These are phyloP conservation scores for Ophiocordyceps polyrhachis-furcata DNA, from an alignment of 2,329 filamentous ascomycete species.

Conservation along the genomic window DNA sequence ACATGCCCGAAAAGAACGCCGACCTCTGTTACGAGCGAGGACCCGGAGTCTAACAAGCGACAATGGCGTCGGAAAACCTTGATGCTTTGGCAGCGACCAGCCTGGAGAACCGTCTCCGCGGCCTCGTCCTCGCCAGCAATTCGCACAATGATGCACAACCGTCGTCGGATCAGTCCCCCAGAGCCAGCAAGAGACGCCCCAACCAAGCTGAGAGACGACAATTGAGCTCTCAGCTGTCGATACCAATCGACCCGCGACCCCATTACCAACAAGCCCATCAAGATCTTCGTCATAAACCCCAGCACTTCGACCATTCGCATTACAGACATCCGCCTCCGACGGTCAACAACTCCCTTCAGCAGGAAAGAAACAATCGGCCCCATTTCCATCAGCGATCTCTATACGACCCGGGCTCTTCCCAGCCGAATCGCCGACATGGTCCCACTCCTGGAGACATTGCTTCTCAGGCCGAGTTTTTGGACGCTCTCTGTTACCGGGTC, in stretches of 20 bases:
- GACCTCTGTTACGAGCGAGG: neutral
- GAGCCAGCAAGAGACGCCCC: slow-evolving; percentile 26
- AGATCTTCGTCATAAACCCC: neutral
- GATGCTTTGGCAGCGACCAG: slow-evolving; percentile 4
- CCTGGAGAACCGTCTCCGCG: slow-evolving; percentile 38
- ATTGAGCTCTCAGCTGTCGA: slow-evolving; percentile 39
- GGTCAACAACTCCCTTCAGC: neutral
- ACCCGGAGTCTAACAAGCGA: neutral
- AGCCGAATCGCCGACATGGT: slow-evolving; percentile 12
- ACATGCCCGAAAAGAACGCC: neutral
- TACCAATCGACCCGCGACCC: slow-evolving; percentile 32
- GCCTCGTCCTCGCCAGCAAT: slow-evolving; percentile 38
- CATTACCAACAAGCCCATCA: slow-evolving; percentile 11
- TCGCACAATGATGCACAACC: slow-evolving; percentile 3
- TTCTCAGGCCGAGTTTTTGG: slow-evolving; percentile 29
- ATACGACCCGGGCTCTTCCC: slow-evolving; percentile 4
- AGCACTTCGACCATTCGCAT: neutral
- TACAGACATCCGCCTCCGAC: neutral
- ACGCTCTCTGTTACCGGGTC: slow-evolving; percentile 23
- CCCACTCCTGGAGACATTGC: slow-evolving; percentile 26
- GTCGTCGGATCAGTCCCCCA: slow-evolving; percentile 6
- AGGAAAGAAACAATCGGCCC: neutral
- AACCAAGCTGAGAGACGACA: slow-evolving; percentile 47
- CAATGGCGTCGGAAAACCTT: neutral
- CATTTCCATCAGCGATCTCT: neutral